phyloP scores from a whole-genome alignment of 2,329 filamentous ascomycete genomes.

The Onygenales sp. region DNA sequence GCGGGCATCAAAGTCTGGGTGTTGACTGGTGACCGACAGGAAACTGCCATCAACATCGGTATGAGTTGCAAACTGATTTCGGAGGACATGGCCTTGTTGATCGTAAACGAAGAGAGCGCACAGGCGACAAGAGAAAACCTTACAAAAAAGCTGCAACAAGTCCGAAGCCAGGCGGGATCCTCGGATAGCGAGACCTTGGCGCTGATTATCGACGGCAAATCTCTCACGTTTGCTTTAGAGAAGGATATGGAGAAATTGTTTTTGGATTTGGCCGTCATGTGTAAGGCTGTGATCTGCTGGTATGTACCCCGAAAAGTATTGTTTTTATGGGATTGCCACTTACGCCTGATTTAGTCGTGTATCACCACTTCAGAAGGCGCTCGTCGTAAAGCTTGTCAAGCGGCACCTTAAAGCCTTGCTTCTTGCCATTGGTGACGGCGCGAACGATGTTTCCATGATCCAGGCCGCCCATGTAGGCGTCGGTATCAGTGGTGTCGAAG shows the following conservation, averaged over 20 bases:
- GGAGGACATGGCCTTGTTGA: constrained; percentile 96
- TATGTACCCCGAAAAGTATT: constrained; percentile 22
- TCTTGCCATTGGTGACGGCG: constrained; percentile 91
- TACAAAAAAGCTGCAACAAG: constrained; percentile 85
- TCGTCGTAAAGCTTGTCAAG: constrained; percentile 97
- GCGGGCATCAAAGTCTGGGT: constrained; percentile 99
- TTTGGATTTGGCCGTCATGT: constrained; percentile 84
- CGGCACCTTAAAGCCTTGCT: constrained; percentile 85
- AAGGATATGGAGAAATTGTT: constrained; percentile 90
- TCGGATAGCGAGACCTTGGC: constrained; percentile 63
- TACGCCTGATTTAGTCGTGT: constrained; percentile 57
- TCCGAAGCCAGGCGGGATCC: constrained; percentile 68
- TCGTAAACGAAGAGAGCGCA: constrained; percentile 83
- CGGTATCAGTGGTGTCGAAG: constrained; percentile 93
- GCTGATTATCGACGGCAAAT: constrained; percentile 92
- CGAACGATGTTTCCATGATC: constrained; percentile 99
- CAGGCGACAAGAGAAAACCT: constrained; percentile 77
- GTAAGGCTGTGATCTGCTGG: constrained; percentile 96
- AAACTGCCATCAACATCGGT: constrained; percentile 98
- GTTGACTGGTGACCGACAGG: constrained; percentile 90
- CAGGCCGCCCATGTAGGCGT: constrained; percentile 97
- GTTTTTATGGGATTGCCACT: background rate
- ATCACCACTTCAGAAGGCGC: constrained; percentile 89
- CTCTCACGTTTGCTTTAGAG: constrained; percentile 84
- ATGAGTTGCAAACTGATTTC: constrained; percentile 99